Percentiles rank a stretch among this genome's conserved stretches.
Conservation (phyloP, 768 basidiomycete genomes). For the Rhizopogon roseolus region DNA sequence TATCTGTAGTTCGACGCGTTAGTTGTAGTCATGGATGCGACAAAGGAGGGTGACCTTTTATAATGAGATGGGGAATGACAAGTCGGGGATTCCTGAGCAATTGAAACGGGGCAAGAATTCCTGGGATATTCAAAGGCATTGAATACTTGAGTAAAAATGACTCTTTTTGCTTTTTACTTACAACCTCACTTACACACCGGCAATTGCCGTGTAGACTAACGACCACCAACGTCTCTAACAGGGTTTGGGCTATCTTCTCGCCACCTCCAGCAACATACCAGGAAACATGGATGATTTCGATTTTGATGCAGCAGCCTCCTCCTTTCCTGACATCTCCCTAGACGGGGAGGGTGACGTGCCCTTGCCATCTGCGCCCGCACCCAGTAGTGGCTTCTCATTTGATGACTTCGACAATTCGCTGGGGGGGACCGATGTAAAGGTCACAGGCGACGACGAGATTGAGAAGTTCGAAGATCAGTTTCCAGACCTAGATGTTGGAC, state of each 20-base stretch:
- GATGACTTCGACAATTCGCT: slow-evolving; percentile 57
- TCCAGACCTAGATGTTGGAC: slow-evolving; percentile 65
- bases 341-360: slow-evolving; percentile 61
- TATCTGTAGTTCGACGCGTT: slow-evolving; percentile 38
- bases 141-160: background rate
- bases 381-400: slow-evolving; percentile 54
- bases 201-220: background rate
- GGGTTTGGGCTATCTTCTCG: background rate
- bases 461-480: slow-evolving; percentile 85
- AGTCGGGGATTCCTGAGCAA: slow-evolving; percentile 63
- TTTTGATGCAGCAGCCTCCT: slow-evolving; percentile 75
- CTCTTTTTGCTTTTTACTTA: background rate
- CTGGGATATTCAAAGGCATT: slow-evolving; percentile 77
- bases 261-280: background rate
- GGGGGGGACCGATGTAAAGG: slow-evolving; percentile 50
- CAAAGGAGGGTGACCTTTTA: slow-evolving; percentile 50
- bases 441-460: slow-evolving; percentile 82
- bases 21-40: slow-evolving; percentile 3
- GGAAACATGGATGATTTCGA: slow-evolving; percentile 52
- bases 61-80: slow-evolving; percentile 56
- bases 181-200: background rate
- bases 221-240: background rate
- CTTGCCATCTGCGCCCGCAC: slow-evolving; percentile 25
- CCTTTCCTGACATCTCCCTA: slow-evolving; percentile 81
- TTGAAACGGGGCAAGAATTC: slow-evolving; percentile 66